These are phyloP conservation scores for Cryptosporidium viatorum DNA, from an alignment of 169 alveolate species.

Conservation along the genomic window DNA sequence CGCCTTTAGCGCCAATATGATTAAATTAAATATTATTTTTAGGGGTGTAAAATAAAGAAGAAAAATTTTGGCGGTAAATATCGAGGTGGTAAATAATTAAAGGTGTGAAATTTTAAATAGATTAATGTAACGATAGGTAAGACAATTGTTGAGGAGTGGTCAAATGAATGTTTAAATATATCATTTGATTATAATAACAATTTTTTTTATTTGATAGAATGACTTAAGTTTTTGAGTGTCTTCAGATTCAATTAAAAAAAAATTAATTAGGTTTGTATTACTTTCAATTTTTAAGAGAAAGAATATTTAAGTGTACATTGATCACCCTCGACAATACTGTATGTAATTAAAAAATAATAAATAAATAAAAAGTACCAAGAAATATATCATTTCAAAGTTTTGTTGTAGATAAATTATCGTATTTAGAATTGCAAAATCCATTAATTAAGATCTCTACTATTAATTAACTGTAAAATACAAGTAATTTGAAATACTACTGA, in stretches of 20 bases:
- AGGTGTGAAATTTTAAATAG: neutral
- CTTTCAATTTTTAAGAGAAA: neutral
- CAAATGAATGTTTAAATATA: neutral
- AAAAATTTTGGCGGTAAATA: neutral
- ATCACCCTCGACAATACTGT: constrained; percentile 49
- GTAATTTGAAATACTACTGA: no score
- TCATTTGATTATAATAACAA: neutral
- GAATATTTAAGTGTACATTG: constrained; percentile 13
- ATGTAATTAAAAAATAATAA: constrained; percentile 18
- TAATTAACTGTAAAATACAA: no score
- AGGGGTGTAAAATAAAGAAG: neutral
- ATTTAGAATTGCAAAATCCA: no score
- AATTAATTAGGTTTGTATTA: neutral
- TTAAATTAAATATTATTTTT: neutral
- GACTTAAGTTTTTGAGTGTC: neutral
- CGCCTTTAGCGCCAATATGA: neutral
- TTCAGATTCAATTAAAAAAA: neutral
- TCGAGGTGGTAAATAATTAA: neutral
- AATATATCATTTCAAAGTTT: neutral
- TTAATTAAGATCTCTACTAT: neutral
- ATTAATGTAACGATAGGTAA: neutral
- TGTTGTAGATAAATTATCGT: neutral
- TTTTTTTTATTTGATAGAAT: neutral
- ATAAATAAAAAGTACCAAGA: constrained; percentile 10
- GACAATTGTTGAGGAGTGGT: neutral